phyloP scores from a whole-genome alignment of 768 basidiomycete genomes.

The Saitozyma podzolica region DNA sequence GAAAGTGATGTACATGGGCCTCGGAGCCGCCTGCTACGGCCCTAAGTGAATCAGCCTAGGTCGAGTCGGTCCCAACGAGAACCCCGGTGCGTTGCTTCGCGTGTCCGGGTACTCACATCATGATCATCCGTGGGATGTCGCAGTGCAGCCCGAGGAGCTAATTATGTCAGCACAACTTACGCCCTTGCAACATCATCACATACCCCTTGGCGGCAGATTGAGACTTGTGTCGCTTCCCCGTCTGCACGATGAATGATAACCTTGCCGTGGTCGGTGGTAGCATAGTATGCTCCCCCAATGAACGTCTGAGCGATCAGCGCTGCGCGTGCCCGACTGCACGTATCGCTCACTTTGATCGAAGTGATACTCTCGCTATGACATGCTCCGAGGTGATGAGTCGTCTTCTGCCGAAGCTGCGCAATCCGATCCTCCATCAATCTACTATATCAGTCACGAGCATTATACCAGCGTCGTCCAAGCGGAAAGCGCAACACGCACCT shows the following conservation, averaged over 20 bases:
- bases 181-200: slow-evolving; percentile 1
- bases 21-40: slow-evolving; percentile 26
- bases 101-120: slow-evolving; percentile 23
- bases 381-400: slow-evolving; percentile 1
- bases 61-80: neutral
- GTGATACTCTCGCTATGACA: slow-evolving; percentile 30
- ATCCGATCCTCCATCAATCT: neutral
- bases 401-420: neutral
- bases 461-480: too few species aligned
- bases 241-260: slow-evolving; percentile 23
- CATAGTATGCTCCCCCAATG: slow-evolving; percentile 21
- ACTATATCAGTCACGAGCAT: too few species aligned
- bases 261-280: slow-evolving; percentile 38
- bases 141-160: slow-evolving; percentile 35
- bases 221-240: slow-evolving; percentile 15
- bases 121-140: slow-evolving; percentile 32
- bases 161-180: slow-evolving; percentile 5
- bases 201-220: slow-evolving; percentile 23
- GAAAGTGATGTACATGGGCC: slow-evolving; percentile 36
- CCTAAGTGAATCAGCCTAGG: slow-evolving; percentile 11
- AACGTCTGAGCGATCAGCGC: slow-evolving; percentile 8
- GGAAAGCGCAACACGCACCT: too few species aligned
- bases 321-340: neutral
- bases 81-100: neutral
- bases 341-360: slow-evolving; percentile 15